Percentiles rank a stretch among this genome's conserved stretches.
phyloP scores from a whole-genome alignment of 1,139 yeast genomes.

The Candida buenavistaensis region DNA sequence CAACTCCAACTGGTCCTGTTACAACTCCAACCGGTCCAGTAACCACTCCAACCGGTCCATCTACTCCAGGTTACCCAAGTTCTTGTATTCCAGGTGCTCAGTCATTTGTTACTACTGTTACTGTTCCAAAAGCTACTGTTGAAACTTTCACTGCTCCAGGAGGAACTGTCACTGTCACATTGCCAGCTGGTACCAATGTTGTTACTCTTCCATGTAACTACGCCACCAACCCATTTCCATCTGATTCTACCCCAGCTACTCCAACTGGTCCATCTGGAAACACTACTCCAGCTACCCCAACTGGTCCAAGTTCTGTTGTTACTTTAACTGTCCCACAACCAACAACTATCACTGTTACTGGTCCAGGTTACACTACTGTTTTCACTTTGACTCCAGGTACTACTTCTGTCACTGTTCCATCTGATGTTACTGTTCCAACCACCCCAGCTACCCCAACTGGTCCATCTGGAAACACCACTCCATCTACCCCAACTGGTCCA shows the following conservation, averaged over 20 bases:
- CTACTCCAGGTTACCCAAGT: slow-evolving; percentile 1
- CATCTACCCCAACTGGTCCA: too few species aligned
- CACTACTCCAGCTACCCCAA: too few species aligned
- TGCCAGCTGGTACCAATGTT: slow-evolving; percentile 1
- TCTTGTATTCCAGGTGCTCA: slow-evolving; percentile 1
- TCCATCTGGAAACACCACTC: too few species aligned
- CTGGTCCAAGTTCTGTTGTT: not conserved
- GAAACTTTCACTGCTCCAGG: slow-evolving; percentile 1
- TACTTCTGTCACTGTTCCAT: slow-evolving; percentile 1
- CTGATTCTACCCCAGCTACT: slow-evolving; percentile 1
- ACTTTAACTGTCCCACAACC: not conserved
- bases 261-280: too few species aligned
- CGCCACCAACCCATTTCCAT: slow-evolving; percentile 5
- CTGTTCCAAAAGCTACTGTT: slow-evolving; percentile 1
- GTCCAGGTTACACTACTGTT: not conserved
- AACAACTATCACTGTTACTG: not conserved
- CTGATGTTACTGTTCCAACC: slow-evolving; percentile 2
- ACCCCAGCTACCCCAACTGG: slow-evolving; percentile 2
- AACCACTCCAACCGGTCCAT: not conserved
- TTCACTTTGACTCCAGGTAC: not conserved
- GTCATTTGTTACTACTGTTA: slow-evolving; percentile 1
- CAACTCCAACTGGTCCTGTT: not conserved
- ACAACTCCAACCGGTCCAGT: slow-evolving; percentile 1
- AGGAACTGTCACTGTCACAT: slow-evolving; percentile 1
- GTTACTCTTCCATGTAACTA: not conserved